Percentiles rank a stretch among this genome's conserved stretches.
Evolutionary conservation across 805 yeast species (phyloP).

Genomic region (Saccharomycopsis selenospora): DNA sequence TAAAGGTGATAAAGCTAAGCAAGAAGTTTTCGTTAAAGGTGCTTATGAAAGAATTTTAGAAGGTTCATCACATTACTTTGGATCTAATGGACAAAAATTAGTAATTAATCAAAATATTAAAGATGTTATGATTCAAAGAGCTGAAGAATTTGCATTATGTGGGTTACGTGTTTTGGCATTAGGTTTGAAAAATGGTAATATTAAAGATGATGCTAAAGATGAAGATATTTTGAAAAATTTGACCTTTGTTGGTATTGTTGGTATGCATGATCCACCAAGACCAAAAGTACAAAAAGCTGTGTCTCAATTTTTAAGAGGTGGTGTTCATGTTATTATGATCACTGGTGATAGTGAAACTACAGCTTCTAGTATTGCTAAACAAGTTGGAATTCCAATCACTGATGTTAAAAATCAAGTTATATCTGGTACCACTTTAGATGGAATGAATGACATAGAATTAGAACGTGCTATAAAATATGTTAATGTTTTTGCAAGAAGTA

Average conservation of each 20-base stretch:
- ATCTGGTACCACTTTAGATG: slow-evolving; percentile 78
- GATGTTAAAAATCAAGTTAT: slow-evolving; percentile 62
- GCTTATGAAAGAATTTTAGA: slow-evolving; percentile 72
- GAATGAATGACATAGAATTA: slow-evolving; percentile 63
- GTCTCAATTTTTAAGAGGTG: slow-evolving; percentile 73
- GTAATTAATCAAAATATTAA: slow-evolving; percentile 44
- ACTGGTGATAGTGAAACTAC: slow-evolving; percentile 92
- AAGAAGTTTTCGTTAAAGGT: slow-evolving; percentile 74
- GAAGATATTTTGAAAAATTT: slow-evolving; percentile 47
- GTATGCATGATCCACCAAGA: slow-evolving; percentile 98
- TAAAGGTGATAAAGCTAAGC: slow-evolving; percentile 48
- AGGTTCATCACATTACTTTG: slow-evolving; percentile 23
- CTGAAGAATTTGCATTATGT: slow-evolving; percentile 62
- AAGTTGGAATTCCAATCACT: slow-evolving; percentile 79
- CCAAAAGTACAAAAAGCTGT: slow-evolving; percentile 74
- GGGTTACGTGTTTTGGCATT: slow-evolving; percentile 85
- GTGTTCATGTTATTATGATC: slow-evolving; percentile 97
- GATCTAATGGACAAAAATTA: slow-evolving; percentile 20
- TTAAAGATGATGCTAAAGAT: slow-evolving; percentile 22
- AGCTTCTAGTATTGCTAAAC: slow-evolving; percentile 75
- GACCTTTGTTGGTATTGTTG: slow-evolving; percentile 77
- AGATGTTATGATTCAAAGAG: slow-evolving; percentile 44
- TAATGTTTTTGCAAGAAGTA: slow-evolving; percentile 87
- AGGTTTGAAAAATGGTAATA: slow-evolving; percentile 44
- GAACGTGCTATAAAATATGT: slow-evolving; percentile 74